These are phyloP conservation scores for Bremia lactucae DNA, from an alignment of 352 stramenopile species.

Conservation along the genomic window DNA sequence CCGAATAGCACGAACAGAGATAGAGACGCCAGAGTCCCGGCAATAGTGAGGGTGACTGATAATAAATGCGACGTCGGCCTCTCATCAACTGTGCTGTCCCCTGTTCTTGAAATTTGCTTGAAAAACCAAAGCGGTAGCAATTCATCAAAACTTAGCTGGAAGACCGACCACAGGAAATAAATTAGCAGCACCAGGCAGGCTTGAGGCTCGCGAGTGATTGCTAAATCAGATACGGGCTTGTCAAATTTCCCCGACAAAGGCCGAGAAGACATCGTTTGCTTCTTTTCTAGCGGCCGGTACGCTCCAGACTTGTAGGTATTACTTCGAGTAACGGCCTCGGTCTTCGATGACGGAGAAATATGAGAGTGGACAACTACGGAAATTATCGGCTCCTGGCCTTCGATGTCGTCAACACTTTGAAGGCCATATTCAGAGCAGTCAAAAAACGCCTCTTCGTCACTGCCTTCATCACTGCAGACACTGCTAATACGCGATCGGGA, in stretches of 20 bases:
- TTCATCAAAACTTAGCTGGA: slow-evolving; percentile 73
- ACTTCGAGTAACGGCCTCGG: slow-evolving; percentile 29
- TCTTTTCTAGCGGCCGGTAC: slow-evolving; percentile 26
- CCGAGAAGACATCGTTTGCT: slow-evolving; percentile 8
- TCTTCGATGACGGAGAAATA: slow-evolving; percentile 18
- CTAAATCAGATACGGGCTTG: slow-evolving; percentile 29
- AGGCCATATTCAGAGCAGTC: slow-evolving; percentile 73
- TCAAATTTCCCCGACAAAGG: slow-evolving; percentile 10
- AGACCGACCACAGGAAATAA: slow-evolving; percentile 59
- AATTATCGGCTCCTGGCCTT: slow-evolving; percentile 46
- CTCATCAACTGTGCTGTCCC: slow-evolving; percentile 31
- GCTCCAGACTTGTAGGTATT: slow-evolving; percentile 6
- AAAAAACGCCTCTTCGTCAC: slow-evolving; percentile 77
- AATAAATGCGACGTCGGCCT: slow-evolving; percentile 28
- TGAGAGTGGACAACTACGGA: slow-evolving; percentile 71
- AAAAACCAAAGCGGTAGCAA: slow-evolving; percentile 76
- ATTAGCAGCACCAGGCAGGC: slow-evolving; percentile 56
- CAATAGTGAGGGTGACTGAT: slow-evolving; percentile 47
- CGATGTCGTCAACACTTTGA: slow-evolving; percentile 43
- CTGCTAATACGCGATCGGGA: slow-evolving; percentile 25
- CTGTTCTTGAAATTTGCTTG: slow-evolving; percentile 41
- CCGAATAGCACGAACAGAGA: slow-evolving; percentile 37
- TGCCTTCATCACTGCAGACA: slow-evolving; percentile 37
- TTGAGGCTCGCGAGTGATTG: slow-evolving; percentile 55
- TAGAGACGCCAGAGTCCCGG: slow-evolving; percentile 40